These are phyloP conservation scores for Pseudogymnoascus sp. DNA, from an alignment of 2,329 filamentous ascomycete species.

Conservation along the genomic window DNA sequence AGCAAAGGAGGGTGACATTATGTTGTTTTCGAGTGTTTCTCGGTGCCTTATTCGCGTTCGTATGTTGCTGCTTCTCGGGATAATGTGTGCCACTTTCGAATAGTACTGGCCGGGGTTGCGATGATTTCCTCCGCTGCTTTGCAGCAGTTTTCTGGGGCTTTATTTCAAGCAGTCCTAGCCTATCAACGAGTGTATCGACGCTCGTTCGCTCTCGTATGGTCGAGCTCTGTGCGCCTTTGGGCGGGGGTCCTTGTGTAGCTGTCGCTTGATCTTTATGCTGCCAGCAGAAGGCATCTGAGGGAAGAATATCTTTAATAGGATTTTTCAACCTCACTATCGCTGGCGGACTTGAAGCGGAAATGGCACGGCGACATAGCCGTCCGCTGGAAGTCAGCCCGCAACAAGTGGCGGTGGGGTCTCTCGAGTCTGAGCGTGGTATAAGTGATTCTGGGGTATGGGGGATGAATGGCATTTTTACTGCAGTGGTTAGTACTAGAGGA, in stretches of 20 bases:
- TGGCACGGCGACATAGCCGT: slow-evolving; percentile 69
- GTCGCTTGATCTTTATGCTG: slow-evolving; percentile 85
- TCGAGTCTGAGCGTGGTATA: slow-evolving; percentile 73
- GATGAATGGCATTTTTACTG: slow-evolving; percentile 52
- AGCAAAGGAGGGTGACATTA: slow-evolving; percentile 22
- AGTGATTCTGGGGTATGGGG: slow-evolving; percentile 73
- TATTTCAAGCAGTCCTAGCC: slow-evolving; percentile 67
- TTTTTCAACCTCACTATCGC: slow-evolving; percentile 22
- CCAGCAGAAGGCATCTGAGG: slow-evolving; percentile 63
- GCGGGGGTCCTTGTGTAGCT: slow-evolving; percentile 38
- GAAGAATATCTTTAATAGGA: slow-evolving; percentile 13
- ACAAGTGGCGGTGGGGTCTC: slow-evolving; percentile 76
- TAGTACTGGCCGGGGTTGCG: slow-evolving; percentile 13
- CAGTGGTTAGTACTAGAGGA: slow-evolving; percentile 5
- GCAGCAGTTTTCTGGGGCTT: slow-evolving; percentile 20
- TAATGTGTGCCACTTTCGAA: slow-evolving; percentile 19
- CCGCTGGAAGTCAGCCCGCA: slow-evolving; percentile 77
- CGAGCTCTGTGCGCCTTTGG: slow-evolving; percentile 37
- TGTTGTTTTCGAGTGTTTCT: background rate
- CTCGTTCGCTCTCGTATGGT: slow-evolving; percentile 62
- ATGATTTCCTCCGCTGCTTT: slow-evolving; percentile 22
- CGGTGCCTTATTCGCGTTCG: slow-evolving; percentile 10
- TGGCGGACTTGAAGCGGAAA: slow-evolving; percentile 39
- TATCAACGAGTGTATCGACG: slow-evolving; percentile 77
- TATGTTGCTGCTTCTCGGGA: slow-evolving; percentile 21